phyloP scores from a whole-genome alignment of 139 green algal species.

The Pleodorina starrii region DNA sequence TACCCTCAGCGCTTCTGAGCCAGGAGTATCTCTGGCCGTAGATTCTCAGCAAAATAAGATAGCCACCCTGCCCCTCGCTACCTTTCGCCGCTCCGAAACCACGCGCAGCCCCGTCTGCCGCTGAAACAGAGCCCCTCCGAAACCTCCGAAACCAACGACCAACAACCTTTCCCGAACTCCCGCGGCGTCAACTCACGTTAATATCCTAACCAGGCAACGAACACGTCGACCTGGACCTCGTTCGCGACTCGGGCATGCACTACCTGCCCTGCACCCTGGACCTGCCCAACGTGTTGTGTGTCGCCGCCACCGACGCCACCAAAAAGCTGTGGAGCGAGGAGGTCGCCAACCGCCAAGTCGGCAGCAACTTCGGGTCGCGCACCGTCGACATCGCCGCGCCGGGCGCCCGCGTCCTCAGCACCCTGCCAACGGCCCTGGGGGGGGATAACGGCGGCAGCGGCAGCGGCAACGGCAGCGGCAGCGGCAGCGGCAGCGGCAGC shows the following conservation, averaged over 20 bases:
- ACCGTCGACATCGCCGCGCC: slow-evolving; percentile 32
- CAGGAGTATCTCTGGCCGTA: too few species aligned
- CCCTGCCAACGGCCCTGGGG: background rate
- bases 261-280: slow-evolving; percentile 25
- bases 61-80: too few species aligned
- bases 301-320: background rate
- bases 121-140: too few species aligned
- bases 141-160: too few species aligned
- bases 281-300: slow-evolving; percentile 13
- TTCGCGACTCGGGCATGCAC: background rate
- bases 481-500: too few species aligned
- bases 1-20: too few species aligned
- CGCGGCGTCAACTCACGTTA: background rate
- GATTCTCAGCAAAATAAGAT: too few species aligned
- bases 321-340: background rate
- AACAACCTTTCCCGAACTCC: too few species aligned
- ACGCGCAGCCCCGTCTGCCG: too few species aligned
- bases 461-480: too few species aligned
- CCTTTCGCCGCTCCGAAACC: too few species aligned
- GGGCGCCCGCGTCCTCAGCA: background rate
- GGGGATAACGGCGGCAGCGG: too few species aligned
- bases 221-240: background rate
- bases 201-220: slow-evolving; percentile 32
- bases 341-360: background rate
- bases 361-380: slow-evolving; percentile 20